These are phyloP conservation scores for Cryptococcus sp. DNA, from an alignment of 1,284 basidiomycete genomes.

Conservation along the genomic window DNA sequence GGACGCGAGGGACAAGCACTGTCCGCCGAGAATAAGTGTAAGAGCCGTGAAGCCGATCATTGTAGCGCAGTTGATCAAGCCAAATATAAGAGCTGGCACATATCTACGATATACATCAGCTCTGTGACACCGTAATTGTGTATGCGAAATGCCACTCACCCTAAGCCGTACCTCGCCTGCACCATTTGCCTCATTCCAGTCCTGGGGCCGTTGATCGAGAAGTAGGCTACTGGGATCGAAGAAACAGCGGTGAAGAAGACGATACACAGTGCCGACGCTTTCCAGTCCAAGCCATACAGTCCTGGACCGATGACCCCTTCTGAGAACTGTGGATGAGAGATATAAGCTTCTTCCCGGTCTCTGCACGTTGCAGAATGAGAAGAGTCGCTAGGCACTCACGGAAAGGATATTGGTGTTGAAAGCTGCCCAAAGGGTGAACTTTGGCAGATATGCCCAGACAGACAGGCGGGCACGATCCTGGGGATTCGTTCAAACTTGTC, in stretches of 20 bases:
- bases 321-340: conserved; percentile 34
- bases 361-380: not conserved
- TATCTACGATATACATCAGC: conserved; percentile 56
- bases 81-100: conserved; percentile 66
- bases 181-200: conserved; percentile 87
- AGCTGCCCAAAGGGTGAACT: conserved; percentile 48
- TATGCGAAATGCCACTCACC: no score
- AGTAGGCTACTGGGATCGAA: conserved; percentile 42
- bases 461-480: conserved; percentile 39
- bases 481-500: no score
- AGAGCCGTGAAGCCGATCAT: conserved; percentile 75
- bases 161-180: conserved; percentile 73
- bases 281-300: conserved; percentile 41
- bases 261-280: conserved; percentile 35
- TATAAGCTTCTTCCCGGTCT: not conserved
- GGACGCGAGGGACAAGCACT: conserved; percentile 71
- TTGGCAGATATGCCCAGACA: conserved; percentile 42
- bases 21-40: conserved; percentile 75
- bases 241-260: conserved; percentile 37
- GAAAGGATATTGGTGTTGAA: conserved; percentile 51
- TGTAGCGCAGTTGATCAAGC: conserved; percentile 63
- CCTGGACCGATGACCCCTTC: conserved; percentile 47
- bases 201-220: conserved; percentile 78
- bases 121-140: no score
- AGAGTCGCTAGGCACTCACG: conserved; percentile 22